Base-by-base conservation (phyloP, 116 monocot genomes). In the Trichopus zeylanicus region DNA sequence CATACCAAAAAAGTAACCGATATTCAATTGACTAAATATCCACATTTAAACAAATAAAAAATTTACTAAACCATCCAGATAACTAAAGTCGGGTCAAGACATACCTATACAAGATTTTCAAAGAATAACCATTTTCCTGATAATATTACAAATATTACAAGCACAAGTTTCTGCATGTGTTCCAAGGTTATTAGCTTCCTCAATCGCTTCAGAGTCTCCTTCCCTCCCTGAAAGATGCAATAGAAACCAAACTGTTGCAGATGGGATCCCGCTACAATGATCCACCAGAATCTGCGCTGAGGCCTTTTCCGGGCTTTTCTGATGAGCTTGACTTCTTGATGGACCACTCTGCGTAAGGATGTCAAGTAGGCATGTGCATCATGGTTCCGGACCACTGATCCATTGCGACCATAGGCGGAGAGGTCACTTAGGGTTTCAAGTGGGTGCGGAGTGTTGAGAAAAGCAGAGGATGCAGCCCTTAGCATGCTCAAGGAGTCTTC, bases 131-230 rank as follows among this genome's bases (percentile, higher is more conserved):
- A n/a, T n/a, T n/a, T n/a, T n/a, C n/a, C n/a, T n/a, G n/a, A n/a
- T n/a, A n/a, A n/a, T n/a, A n/a, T n/a, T n/a, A n/a, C n/a, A n/a
- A n/a, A n/a, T n/a, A n/a, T n/a, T n/a, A n/a, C n/a, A n/a, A n/a
- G n/a, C n/a, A n/a, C n/a, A n/a, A n/a, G n/a, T n/a, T n/a, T 28
- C 10, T 68, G 77, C 37, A 75, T 59, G 49, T 75, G 64, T 22
- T 61, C 58, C 1, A 78, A 68, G 28, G 55, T 69, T 20, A 79
- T 68, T 24, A 79, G 61, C 57, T 59, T 62, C 13, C 61, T 59
- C 18, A 77, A 53, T 61, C 68, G 20, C 55, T 62, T 62, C 64
- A 85, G 37, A 20, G 74, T 84, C 42, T 82, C 77, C 67, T 65
- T 77, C 34, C 85, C 80, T 15, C 78, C 74, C 57, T 66, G 57